Evolutionary conservation across 2,329 filamentous ascomycete genomes (phyloP), one percentile per base, ranked within the genome.

Genomic region (Monosporascus ibericus): DNA sequence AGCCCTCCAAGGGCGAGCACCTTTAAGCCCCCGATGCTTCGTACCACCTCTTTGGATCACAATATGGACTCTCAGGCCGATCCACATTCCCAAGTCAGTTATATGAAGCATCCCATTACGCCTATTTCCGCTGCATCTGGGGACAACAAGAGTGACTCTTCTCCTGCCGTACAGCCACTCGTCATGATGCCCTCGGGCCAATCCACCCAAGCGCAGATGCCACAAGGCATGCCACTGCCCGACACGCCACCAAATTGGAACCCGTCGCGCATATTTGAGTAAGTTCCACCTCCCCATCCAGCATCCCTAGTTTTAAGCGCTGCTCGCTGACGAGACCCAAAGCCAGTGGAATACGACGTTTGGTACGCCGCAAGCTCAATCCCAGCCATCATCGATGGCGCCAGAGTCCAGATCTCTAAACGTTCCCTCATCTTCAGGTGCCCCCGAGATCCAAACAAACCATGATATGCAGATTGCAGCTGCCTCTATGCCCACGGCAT

Each of bases 271-370:
- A 90, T 96, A 60, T 92, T 95, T 79, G 89, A 92, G 90, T 95
- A 81, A 79, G 89, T 81, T 6, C 20, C 36, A 30, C 34, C 48
- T 15, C 18, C 48, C 14, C 18, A 25, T 24, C 42, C 52, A 25
- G 37, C 20, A 59, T 52, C 37, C 54, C 50, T 8, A 49, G 55
- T 30, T 48, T 48, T 27, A 8, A 38, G 30, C 37, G n/a, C 20
- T 8, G 44, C 30, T 44, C 55, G 65, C 55, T 62, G 51, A 37
- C 44, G 49, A 50, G 62, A 71, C 6, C 44, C 60, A 57, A 64
- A 95, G 92, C 70, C 90, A 96, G 76, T 97, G 92, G 92, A 92
- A 95, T 71, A 86, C 88, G 65, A 92, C 92, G 59, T 97, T 96
- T 74, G 89, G 90, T 76, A 88, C 86, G 70, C 84, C 82, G 54